Conservation (phyloP, 2,329 filamentous ascomycete genomes). For the Albifimbria verrucaria region DNA sequence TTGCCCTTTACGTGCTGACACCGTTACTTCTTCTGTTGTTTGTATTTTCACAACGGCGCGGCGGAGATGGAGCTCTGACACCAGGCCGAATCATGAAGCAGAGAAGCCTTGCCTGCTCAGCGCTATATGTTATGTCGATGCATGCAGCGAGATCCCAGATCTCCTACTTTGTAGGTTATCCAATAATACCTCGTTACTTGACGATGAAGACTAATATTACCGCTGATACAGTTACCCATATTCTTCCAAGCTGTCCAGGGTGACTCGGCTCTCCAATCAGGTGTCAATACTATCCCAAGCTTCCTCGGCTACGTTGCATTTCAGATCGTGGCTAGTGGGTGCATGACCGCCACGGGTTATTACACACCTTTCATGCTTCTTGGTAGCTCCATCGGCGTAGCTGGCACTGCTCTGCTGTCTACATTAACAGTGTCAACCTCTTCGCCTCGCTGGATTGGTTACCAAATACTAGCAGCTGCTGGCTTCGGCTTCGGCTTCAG, state of each 20-base stretch:
- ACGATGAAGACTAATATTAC: no score
- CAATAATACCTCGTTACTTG: no score
- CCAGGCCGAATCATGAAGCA: no score
- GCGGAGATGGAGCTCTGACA: no score
- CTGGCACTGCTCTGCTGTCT: constrained; percentile 35
- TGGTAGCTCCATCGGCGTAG: constrained; percentile 1
- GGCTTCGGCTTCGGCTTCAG: constrained; percentile 29
- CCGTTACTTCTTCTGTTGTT: no score
- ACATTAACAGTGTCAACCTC: constrained; percentile 28
- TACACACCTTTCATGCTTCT: background rate
- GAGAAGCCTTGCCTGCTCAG: no score
- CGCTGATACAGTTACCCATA: no score
- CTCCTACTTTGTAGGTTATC: no score
- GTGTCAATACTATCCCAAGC: constrained; percentile 24
- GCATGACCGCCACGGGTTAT: background rate
- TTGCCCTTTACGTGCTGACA: no score
- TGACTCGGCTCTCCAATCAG: constrained; percentile 27
- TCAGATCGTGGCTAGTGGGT: background rate
- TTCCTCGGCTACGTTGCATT: background rate
- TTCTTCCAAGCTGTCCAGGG: constrained; percentile 33
- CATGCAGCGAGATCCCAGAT: no score
- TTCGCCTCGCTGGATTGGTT: constrained; percentile 35
- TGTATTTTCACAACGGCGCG: no score
- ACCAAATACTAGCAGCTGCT: constrained; percentile 35
- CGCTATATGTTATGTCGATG: no score